Conservation (phyloP, 352 stramenopile genomes). For the Pseudoperonospora humuli region DNA sequence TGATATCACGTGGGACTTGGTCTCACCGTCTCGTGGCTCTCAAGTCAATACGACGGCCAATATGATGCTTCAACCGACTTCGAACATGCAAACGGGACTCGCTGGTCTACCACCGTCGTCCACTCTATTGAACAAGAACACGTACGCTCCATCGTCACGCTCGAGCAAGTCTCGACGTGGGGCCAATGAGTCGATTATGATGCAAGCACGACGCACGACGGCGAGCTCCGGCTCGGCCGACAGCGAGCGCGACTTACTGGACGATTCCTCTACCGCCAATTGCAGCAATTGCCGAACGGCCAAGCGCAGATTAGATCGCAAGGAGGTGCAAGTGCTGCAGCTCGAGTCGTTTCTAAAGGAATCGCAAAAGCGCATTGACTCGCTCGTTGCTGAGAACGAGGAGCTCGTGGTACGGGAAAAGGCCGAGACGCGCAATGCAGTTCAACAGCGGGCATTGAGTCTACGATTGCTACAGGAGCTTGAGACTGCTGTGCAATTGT, state of each 20-base stretch:
- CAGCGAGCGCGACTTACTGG: conserved; percentile 41
- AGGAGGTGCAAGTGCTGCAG: conserved; percentile 69
- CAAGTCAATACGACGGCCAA: conserved; percentile 6
- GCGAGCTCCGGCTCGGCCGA: conserved; percentile 51
- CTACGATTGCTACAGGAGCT: conserved; percentile 68
- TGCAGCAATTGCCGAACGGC: conserved; percentile 47
- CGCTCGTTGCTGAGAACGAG: conserved; percentile 52
- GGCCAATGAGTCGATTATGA: conserved; percentile 21
- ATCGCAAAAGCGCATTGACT: conserved; percentile 68
- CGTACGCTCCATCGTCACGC: conserved; percentile 4
- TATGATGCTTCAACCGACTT: too few species aligned
- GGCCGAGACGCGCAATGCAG: conserved; percentile 55
- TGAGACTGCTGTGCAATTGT: conserved; percentile 65
- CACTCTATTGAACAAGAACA: conserved; percentile 24
- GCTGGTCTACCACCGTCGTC: conserved; percentile 27
- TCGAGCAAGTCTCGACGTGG: conserved; percentile 16
- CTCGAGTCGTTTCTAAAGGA: conserved; percentile 74
- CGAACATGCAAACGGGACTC: conserved; percentile 6
- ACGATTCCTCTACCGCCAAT: conserved; percentile 27
- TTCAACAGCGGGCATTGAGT: conserved; percentile 43
- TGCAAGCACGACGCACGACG: conserved; percentile 46
- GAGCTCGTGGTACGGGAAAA: conserved; percentile 52
- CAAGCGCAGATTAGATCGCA: conserved; percentile 55
- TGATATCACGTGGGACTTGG: conserved; percentile 64
- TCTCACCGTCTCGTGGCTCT: conserved; percentile 13